Percentiles rank a stretch among this genome's conserved stretches.
These are phyloP conservation scores for Agaricales sp. DNA, from an alignment of 1,284 basidiomycete species.

Conservation along the genomic window DNA sequence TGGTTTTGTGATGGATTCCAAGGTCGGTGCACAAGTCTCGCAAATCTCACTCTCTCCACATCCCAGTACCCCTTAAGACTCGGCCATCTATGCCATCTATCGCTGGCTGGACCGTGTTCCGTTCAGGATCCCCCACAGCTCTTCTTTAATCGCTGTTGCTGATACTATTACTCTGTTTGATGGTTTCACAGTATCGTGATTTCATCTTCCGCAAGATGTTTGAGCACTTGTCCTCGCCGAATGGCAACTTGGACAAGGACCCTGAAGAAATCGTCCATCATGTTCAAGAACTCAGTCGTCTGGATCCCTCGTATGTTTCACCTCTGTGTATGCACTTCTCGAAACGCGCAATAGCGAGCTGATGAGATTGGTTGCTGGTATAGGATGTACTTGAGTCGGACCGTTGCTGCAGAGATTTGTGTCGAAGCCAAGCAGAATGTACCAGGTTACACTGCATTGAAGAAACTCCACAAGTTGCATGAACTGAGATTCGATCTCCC, in stretches of 20 bases:
- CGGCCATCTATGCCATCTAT: slow-evolving; percentile 7
- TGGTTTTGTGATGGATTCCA: slow-evolving; percentile 66
- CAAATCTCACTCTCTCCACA: slow-evolving; percentile 16
- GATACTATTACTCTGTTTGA: no score
- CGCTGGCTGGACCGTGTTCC: no score
- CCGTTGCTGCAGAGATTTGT: slow-evolving; percentile 68
- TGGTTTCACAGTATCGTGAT: slow-evolving; percentile 50
- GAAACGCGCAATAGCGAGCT: no score
- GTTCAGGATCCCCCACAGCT: no score
- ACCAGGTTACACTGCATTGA: slow-evolving; percentile 53
- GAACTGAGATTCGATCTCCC: slow-evolving; percentile 49
- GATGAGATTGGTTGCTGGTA: slow-evolving; percentile 6
- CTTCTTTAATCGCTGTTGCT: no score
- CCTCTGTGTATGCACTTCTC: slow-evolving; percentile 7
- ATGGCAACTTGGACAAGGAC: slow-evolving; percentile 44
- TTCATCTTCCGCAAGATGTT: slow-evolving; percentile 78
- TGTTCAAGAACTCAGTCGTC: slow-evolving; percentile 53
- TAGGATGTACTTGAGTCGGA: slow-evolving; percentile 71
- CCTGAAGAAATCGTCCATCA: slow-evolving; percentile 40
- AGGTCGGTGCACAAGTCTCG: slow-evolving; percentile 23
- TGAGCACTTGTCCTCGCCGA: slow-evolving; percentile 42
- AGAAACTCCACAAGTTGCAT: slow-evolving; percentile 49
- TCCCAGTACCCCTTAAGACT: slow-evolving; percentile 6
- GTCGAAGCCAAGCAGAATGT: slow-evolving; percentile 67
- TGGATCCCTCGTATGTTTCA: slow-evolving; percentile 48